Conservation (phyloP, 2,329 filamentous ascomycete genomes). For the Ophiosphaerella herpotricha region DNA sequence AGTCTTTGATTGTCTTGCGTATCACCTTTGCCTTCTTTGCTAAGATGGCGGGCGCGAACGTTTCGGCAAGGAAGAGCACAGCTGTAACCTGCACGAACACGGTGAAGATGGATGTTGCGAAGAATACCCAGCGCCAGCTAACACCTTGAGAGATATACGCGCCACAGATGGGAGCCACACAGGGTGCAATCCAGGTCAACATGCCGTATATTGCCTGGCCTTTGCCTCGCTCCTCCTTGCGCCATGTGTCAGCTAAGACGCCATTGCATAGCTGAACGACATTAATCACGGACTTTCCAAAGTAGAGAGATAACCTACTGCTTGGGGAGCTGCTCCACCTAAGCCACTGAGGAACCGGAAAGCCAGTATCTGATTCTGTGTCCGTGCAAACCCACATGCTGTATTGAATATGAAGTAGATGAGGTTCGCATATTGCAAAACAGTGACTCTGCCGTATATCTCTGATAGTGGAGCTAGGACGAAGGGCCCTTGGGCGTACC, state of each 20-base stretch:
- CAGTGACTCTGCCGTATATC: slow-evolving; percentile 40
- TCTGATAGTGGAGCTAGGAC: slow-evolving; percentile 43
- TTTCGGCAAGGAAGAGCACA: slow-evolving; percentile 61
- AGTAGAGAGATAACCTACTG: slow-evolving; percentile 22
- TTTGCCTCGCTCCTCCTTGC: slow-evolving; percentile 64
- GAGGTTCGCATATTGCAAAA: slow-evolving; percentile 41
- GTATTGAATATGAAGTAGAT: slow-evolving; percentile 43
- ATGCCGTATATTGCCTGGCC: slow-evolving; percentile 66
- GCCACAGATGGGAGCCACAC: slow-evolving; percentile 54
- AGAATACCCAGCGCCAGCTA: slow-evolving; percentile 74
- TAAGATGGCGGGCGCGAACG: slow-evolving; percentile 54
- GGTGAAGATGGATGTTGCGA: slow-evolving; percentile 65
- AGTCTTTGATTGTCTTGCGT: slow-evolving; percentile 49
- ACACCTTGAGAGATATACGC: slow-evolving; percentile 29
- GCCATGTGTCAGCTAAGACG: slow-evolving; percentile 59
- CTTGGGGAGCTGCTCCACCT: slow-evolving; percentile 40
- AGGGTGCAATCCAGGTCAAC: slow-evolving; percentile 66
- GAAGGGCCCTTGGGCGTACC: slow-evolving; percentile 45
- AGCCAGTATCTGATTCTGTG: slow-evolving; percentile 35
- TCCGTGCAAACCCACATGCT: slow-evolving; percentile 40
- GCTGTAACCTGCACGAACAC: slow-evolving; percentile 64
- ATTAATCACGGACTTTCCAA: slow-evolving; percentile 3
- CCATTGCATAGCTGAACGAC: slow-evolving; percentile 37
- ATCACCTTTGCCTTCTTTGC: slow-evolving; percentile 51
- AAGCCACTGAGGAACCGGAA: slow-evolving; percentile 43